A percentile compares a stretch with the other conserved stretches of the same genome.
phyloP scores from a whole-genome alignment of 129 eudicot species.

The Flaveria brownii region DNA sequence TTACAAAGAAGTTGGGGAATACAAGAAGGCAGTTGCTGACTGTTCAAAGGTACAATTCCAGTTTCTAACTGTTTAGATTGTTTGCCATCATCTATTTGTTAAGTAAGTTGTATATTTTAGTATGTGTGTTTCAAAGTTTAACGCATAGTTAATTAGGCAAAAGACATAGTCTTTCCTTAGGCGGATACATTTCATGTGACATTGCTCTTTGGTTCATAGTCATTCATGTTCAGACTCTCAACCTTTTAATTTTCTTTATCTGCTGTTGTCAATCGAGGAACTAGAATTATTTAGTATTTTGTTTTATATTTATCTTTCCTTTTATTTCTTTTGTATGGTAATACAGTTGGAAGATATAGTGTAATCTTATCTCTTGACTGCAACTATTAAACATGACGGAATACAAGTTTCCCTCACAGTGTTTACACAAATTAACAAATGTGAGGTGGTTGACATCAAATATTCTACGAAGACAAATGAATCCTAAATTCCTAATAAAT shows the following conservation, averaged over 20 bases:
- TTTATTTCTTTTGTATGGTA: not conserved
- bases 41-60: conserved; percentile 75
- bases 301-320: not conserved
- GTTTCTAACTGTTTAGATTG: not conserved
- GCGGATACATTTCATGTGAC: not conserved
- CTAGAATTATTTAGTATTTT: not conserved
- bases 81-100: not conserved
- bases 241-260: not conserved
- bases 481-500: too few species aligned
- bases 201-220: not conserved
- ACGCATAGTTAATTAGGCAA: not conserved
- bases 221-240: not conserved
- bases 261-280: not conserved
- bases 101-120: not conserved
- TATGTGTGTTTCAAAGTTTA: not conserved
- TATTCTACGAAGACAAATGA: not conserved
- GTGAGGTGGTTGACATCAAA: not conserved
- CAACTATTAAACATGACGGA: not conserved
- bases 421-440: not conserved
- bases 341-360: not conserved
- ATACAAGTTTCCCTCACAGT: not conserved
- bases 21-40: conserved; percentile 98
- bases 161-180: too few species aligned
- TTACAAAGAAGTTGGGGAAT: conserved; percentile 97
- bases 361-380: not conserved